phyloP scores from a whole-genome alignment of 345 rosid genomes.

The Turnera subulata region DNA sequence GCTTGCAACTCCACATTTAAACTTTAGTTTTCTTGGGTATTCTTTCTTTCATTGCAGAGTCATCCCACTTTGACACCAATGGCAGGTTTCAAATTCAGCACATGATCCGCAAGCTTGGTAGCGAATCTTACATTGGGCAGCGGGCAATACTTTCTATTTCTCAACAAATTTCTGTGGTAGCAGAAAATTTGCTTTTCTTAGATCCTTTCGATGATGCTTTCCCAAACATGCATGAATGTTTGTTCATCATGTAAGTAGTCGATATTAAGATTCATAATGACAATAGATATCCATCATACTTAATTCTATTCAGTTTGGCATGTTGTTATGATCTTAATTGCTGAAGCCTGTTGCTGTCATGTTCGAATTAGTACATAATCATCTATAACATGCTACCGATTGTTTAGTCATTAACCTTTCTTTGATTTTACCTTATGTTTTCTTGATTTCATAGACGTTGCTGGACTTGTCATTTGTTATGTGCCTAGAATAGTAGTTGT shows the following conservation, averaged over 20 bases:
- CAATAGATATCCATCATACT: background rate
- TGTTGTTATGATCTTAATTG: too few relatives aligned
- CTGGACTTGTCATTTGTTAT: too few relatives aligned
- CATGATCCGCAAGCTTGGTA: conserved; percentile 73
- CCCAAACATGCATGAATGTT: conserved; percentile 51
- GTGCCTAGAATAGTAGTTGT: too few relatives aligned
- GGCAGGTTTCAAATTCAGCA: conserved; percentile 62
- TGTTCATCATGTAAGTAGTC: conserved; percentile 62
- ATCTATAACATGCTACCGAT: too few relatives aligned
- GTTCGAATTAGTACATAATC: too few relatives aligned
- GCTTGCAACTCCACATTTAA: too few relatives aligned
- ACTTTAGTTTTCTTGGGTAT: too few relatives aligned
- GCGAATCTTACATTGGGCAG: conserved; percentile 66
- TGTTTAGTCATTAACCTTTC: too few relatives aligned
- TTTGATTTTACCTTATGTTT: too few relatives aligned
- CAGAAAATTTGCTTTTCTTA: conserved; percentile 59
- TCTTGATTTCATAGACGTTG: too few relatives aligned
- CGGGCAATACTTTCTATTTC: conserved; percentile 57
- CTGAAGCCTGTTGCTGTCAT: too few relatives aligned
- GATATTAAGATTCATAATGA: conserved; percentile 2
- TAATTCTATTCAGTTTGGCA: too few relatives aligned
- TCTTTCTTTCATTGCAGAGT: conserved; percentile 24
- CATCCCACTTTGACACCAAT: conserved; percentile 23
- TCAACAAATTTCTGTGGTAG: conserved; percentile 53
- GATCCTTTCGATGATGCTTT: conserved; percentile 85